Evolutionary conservation across 495 filamentous ascomycete species (phyloP).

Genomic region (Tuber melanosporum): DNA sequence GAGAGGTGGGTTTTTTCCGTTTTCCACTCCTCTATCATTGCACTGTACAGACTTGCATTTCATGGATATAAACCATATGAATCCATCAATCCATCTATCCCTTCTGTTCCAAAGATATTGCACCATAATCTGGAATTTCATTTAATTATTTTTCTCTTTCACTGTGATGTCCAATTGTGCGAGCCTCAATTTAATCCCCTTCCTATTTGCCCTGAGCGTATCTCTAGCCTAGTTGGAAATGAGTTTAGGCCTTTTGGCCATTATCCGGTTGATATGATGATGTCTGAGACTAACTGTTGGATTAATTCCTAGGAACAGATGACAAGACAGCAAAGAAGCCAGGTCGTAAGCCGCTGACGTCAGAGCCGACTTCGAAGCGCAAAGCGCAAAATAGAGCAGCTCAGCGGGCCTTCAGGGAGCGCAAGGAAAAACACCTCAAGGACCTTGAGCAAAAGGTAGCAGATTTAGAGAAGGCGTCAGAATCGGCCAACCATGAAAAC

Average conservation of each 20-base stretch:
- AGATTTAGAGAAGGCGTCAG: conserved; percentile 81
- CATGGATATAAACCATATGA: conserved; percentile 24
- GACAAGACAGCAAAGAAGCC: conserved; percentile 83
- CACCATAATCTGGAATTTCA: not conserved
- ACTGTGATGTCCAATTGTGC: not conserved
- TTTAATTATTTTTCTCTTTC: not conserved
- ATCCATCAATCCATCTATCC: not conserved
- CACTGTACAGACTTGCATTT: conserved; percentile 25
- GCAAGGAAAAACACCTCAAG: conserved; percentile 95
- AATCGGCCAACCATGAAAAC: conserved; percentile 79
- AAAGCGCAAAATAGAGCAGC: conserved; percentile 98
- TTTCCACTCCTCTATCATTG: conserved; percentile 22
- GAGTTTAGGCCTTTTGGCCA: not conserved
- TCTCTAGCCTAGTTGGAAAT: not conserved
- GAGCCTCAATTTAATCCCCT: not conserved
- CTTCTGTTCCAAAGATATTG: not conserved
- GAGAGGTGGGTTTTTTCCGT: conserved; percentile 37
- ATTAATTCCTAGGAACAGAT: conserved; percentile 44
- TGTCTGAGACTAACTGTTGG: conserved; percentile 23
- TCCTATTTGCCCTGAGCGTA: not conserved
- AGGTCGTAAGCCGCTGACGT: conserved; percentile 88
- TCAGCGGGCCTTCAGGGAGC: conserved; percentile 92
- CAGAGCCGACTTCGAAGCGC: conserved; percentile 93
- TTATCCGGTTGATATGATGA: not conserved
- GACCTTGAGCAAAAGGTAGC: conserved; percentile 92